Base-by-base conservation (phyloP, 176 grass and related monocot species). In the Aegilops speltoides region DNA sequence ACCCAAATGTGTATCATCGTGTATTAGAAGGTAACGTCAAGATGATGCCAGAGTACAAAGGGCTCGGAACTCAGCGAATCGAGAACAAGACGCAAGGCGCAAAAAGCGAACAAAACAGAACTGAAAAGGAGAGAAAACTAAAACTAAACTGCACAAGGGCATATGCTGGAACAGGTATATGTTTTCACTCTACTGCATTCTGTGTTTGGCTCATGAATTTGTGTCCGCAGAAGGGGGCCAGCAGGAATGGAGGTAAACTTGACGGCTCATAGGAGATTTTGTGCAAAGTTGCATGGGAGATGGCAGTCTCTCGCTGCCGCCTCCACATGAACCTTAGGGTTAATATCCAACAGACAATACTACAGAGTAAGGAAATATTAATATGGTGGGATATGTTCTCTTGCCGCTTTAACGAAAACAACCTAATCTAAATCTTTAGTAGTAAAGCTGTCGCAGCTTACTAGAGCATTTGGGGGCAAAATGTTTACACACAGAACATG, bases 361-460 rank as follows among this genome's bases (percentile, higher is more conserved):
- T 83, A 34, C 2, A 10, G 6, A 36, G 64, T 40, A 79, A 60
- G 56, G 77, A 62, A 79, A 13, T 20, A 54, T 23, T 70, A 12
- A 82, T 50, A 80, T 80, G 34, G 68, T 60, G 4, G 23, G 48
- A 57, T 83, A 72, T 61, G 34, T 62, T 61, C 16, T 83, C 68
- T 38, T 74, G 16, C 43, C 34, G 5, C 69, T 63, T 24, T n/a
- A 70, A 83, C 34, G 10, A 32, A 2, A 45, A 22, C 29, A 83
- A 73, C 61, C 54, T 83, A 83, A 83, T 23, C 19, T 74, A 57
- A 43, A 74, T 73, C 52, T 83, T 43, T 16, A 43, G 60, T 62
- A 48, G 45, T 71, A 70, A 69, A 71, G 32, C 29, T 82, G 50
- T 38, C 41, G 68, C 70, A 83, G 50, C 28, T 73, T 20, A 73